phyloP scores from a whole-genome alignment of 176 grass and related monocot species.

The Oryza rufipogon region DNA sequence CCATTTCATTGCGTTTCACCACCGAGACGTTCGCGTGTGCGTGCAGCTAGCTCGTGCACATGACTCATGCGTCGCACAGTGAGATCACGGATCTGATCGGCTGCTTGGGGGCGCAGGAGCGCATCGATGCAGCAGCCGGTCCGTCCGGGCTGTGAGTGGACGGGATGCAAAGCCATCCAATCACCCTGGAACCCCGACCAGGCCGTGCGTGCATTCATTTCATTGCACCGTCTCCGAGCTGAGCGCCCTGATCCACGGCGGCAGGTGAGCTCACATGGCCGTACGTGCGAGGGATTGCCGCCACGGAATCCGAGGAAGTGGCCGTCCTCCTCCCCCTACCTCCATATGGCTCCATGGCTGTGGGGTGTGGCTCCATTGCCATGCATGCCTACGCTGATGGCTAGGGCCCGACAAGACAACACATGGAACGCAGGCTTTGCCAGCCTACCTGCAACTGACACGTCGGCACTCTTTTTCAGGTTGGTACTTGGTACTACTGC shows the following conservation, averaged over 20 bases:
- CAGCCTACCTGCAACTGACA: constrained; percentile 63
- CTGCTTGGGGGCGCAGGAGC: too few relatives aligned
- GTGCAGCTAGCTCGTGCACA: too few relatives aligned
- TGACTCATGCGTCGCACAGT: constrained; percentile 1
- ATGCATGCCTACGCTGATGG: constrained; percentile 42
- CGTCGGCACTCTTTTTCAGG: constrained; percentile 46
- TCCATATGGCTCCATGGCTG: too few relatives aligned
- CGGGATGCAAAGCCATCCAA: neutral
- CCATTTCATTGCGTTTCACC: too few relatives aligned
- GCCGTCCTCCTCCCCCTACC: neutral
- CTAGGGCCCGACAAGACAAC: constrained; percentile 63
- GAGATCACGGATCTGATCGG: constrained; percentile 28
- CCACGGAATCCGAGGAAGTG: constrained; percentile 39
- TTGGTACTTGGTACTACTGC: neutral
- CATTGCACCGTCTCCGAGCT: constrained; percentile 18
- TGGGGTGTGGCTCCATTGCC: neutral
- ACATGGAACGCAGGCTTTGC: constrained; percentile 54
- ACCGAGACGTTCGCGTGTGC: too few relatives aligned
- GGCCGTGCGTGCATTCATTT: neutral
- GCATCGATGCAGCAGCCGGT: too few relatives aligned
- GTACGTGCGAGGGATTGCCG: constrained; percentile 20
- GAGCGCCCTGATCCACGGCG: neutral
- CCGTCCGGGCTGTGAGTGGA: too few relatives aligned
- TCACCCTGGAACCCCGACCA: neutral
- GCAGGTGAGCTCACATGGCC: constrained; percentile 20